Evolutionary conservation across 1,139 yeast species (phyloP), one percentile per base, ranked within the genome.

Genomic region (Yamadazyma pseudoaaseri): DNA sequence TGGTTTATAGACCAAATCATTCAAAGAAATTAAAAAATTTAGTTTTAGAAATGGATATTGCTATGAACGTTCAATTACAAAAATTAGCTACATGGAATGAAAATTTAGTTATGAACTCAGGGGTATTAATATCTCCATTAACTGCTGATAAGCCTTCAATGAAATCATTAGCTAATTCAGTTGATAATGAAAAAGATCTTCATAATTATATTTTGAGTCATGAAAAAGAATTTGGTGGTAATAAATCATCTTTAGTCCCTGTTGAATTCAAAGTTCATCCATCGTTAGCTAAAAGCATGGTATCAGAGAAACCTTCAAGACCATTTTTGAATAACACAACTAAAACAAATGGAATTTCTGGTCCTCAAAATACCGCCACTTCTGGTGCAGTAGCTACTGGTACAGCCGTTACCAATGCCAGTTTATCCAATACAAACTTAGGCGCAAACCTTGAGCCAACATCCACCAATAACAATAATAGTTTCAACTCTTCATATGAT

Each of bases 11-110:
- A 45, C 98, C 97, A 8, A 79, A 75, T 40, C 76, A 79, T 31
- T 79, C 89, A 4, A 76, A 79, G 43, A 82, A 80, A 45, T 69
- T 92, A 47, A 85, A 82, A 53, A 82, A 86, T 54, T 66, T 87
- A 44, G 81, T 89, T 35, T 66, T 87, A 45, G 97, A 90, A 57
- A 73, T 86, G 57, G 97, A 92, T 57, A 79, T 86, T 34, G 97
- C 96, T 9, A 67, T 90, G 70, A 79, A 87, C 42, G 79, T 89
- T 33, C 97, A 90, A 58, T 66, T 92, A 39, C 94, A 86, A 50
- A 87, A 89, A 55, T 90, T 84, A 53, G 82, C 97, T 5, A 85
- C 92, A 25, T 84, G 89, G 72, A 77, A 81, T 38, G 97, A 92
- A 57, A 86, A 86, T 26, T 70, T 86, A 42, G 73, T 86, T 20